A percentile compares a stretch with the other conserved stretches of the same genome.
These are phyloP conservation scores for Spergularia marina DNA, from an alignment of 148 eudicot species.

Conservation along the genomic window DNA sequence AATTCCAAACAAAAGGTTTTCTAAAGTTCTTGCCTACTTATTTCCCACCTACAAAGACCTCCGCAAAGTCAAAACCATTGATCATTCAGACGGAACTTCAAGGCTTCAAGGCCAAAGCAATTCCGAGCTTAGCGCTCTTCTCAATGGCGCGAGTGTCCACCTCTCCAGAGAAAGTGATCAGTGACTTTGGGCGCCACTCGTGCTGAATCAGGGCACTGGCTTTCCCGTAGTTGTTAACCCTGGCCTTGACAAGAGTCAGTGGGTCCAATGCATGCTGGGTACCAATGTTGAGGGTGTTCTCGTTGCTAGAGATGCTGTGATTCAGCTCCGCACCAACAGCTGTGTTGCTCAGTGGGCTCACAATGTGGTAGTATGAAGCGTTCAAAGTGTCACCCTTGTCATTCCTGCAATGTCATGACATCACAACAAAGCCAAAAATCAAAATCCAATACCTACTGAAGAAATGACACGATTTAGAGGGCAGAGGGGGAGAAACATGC, in stretches of 20 bases:
- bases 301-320: conserved; percentile 66
- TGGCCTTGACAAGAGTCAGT: conserved; percentile 56
- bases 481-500: neutral
- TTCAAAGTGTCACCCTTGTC: conserved; percentile 55
- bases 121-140: conserved; percentile 72
- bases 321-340: conserved; percentile 78
- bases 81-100: conserved; percentile 31
- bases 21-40: conserved; percentile 19
- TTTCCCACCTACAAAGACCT: conserved; percentile 30
- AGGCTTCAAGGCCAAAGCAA: conserved; percentile 69
- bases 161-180: conserved; percentile 69
- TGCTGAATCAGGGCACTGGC: conserved; percentile 79
- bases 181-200: conserved; percentile 67
- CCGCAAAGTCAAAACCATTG: conserved; percentile 21
- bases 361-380: conserved; percentile 72
- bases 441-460: neutral
- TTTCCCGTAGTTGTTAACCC: conserved; percentile 63
- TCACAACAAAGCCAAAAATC: neutral
- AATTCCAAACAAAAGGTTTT: conserved; percentile 11
- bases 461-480: neutral
- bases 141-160: conserved; percentile 81
- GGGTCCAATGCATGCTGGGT: conserved; percentile 68
- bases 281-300: conserved; percentile 72
- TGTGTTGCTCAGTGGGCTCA: conserved; percentile 64
- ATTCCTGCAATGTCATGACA: conserved; percentile 42